Percentiles rank a stretch among this genome's conserved stretches.
Conservation (phyloP, 352 stramenopile genomes). For the Globisporangium cederbergense region DNA sequence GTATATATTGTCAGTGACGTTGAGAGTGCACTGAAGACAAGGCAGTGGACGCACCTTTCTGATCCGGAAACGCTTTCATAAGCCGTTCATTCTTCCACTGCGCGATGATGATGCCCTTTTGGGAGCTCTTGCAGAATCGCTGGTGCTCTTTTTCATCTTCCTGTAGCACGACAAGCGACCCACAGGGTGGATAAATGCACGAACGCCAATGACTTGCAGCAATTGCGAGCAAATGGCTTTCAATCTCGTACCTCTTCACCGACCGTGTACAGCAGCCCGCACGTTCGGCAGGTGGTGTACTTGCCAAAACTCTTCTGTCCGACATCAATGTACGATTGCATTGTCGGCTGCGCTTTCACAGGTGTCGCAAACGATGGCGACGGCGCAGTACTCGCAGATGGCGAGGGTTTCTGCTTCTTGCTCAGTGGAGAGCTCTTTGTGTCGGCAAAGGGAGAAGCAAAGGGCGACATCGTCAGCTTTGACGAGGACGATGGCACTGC, state of each 20-base stretch:
- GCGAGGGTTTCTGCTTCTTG: conserved; percentile 10
- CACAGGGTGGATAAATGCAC: not conserved
- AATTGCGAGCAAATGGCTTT: not conserved
- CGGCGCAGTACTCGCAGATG: not conserved
- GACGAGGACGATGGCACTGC: not conserved
- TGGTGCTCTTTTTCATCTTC: conserved; percentile 71
- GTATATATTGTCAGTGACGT: too few species aligned
- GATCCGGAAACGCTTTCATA: conserved; percentile 38
- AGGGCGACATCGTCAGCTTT: conserved; percentile 22
- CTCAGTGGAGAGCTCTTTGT: conserved; percentile 2
- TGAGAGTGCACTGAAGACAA: not conserved
- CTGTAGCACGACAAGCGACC: conserved; percentile 15
- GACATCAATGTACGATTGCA: conserved; percentile 73
- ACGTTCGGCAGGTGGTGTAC: conserved; percentile 52
- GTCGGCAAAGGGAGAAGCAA: conserved; percentile 15
- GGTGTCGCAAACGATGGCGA: conserved; percentile 7
- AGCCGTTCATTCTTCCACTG: conserved; percentile 72
- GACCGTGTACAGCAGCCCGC: conserved; percentile 66
- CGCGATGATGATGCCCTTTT: conserved; percentile 44
- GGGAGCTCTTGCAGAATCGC: conserved; percentile 46
- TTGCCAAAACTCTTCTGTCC: conserved; percentile 70
- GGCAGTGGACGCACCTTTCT: conserved; percentile 19
- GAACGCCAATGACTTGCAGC: not conserved
- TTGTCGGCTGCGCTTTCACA: conserved; percentile 17
- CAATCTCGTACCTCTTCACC: conserved; percentile 48